These are phyloP conservation scores for Chrysoporthe cubensis DNA, from an alignment of 2,329 filamentous ascomycete species.

Conservation along the genomic window DNA sequence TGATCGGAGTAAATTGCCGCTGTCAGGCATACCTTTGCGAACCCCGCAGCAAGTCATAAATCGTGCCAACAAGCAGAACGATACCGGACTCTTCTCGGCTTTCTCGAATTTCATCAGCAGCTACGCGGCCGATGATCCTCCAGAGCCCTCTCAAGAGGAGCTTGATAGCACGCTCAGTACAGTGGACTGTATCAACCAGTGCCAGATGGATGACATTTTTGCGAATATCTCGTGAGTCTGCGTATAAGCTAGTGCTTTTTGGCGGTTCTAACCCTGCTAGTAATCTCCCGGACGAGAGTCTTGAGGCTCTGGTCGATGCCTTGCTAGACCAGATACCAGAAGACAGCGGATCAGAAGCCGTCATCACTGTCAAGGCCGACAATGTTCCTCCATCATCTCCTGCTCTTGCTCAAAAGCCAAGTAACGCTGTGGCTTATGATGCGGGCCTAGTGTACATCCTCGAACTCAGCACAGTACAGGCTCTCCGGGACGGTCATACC, in stretches of 20 bases:
- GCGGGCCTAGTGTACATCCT: slow-evolving; percentile 88
- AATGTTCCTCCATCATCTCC: slow-evolving; percentile 63
- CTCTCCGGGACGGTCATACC: slow-evolving; percentile 74
- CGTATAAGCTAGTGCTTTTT: background rate
- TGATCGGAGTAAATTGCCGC: slow-evolving; percentile 66
- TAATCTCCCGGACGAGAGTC: slow-evolving; percentile 42
- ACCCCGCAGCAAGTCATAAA: slow-evolving; percentile 92
- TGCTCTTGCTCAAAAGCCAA: slow-evolving; percentile 61
- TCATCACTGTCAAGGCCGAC: slow-evolving; percentile 92
- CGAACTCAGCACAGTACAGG: slow-evolving; percentile 83
- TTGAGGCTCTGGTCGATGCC: slow-evolving; percentile 64
- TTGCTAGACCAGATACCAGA: slow-evolving; percentile 87
- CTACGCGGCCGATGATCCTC: slow-evolving; percentile 96
- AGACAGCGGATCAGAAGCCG: slow-evolving; percentile 71
- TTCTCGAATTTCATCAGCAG: slow-evolving; percentile 98
- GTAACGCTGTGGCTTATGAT: slow-evolving; percentile 72
- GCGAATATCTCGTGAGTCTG: slow-evolving; percentile 74
- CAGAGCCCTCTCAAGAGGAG: slow-evolving; percentile 96
- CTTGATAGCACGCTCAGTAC: slow-evolving; percentile 94
- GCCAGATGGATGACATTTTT: slow-evolving; percentile 81
- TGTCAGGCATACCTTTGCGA: slow-evolving; percentile 85
- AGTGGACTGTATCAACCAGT: slow-evolving; percentile 91
- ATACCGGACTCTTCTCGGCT: slow-evolving; percentile 88
- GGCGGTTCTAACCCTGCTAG: slow-evolving; percentile 33
- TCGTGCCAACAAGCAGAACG: slow-evolving; percentile 74